Conservation (phyloP, 192 early-diverging fungal genomes). For the Linderina pennispora region DNA sequence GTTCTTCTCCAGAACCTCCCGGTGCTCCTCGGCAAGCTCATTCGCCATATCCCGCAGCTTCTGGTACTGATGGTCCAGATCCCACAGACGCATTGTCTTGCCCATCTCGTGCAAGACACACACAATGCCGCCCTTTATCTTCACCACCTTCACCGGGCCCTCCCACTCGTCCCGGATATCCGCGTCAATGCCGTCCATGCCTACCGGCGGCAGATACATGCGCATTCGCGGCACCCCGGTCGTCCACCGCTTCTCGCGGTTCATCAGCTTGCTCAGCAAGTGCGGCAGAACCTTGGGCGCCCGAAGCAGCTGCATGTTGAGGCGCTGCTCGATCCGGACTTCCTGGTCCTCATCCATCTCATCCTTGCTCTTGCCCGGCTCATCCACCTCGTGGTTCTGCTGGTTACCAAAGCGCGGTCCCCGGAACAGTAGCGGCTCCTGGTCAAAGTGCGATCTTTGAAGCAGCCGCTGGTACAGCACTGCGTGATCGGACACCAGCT, state of each 20-base stretch:
- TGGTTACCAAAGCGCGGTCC: conserved; percentile 5
- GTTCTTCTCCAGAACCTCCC: conserved; percentile 17
- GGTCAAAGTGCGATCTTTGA: conserved; percentile 41
- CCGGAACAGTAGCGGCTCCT: conserved; percentile 38
- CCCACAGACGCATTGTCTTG: conserved; percentile 21
- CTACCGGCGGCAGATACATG: conserved; percentile 36
- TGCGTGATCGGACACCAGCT: conserved; percentile 18
- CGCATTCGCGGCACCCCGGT: conserved; percentile 15
- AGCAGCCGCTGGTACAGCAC: conserved; percentile 15
- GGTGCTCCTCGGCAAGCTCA: conserved; percentile 17
- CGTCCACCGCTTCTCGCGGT: conserved; percentile 32
- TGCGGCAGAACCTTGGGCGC: conserved; percentile 14
- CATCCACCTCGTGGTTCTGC: neutral
- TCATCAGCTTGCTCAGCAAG: conserved; percentile 29
- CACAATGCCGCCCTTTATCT: conserved; percentile 36
- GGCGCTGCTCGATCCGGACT: conserved; percentile 17
- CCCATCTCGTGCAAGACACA: conserved; percentile 20
- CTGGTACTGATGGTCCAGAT: conserved; percentile 13
- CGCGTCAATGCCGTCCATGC: conserved; percentile 25
- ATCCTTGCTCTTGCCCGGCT: neutral
- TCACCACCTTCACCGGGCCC: conserved; percentile 19
- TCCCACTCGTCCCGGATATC: conserved; percentile 39
- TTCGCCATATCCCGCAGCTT: conserved; percentile 13
- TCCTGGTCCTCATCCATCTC: neutral
- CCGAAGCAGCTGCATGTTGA: conserved; percentile 39